Evolutionary conservation across 352 stramenopile genomes (phyloP).

Genomic region (Globisporangium ultimum): DNA sequence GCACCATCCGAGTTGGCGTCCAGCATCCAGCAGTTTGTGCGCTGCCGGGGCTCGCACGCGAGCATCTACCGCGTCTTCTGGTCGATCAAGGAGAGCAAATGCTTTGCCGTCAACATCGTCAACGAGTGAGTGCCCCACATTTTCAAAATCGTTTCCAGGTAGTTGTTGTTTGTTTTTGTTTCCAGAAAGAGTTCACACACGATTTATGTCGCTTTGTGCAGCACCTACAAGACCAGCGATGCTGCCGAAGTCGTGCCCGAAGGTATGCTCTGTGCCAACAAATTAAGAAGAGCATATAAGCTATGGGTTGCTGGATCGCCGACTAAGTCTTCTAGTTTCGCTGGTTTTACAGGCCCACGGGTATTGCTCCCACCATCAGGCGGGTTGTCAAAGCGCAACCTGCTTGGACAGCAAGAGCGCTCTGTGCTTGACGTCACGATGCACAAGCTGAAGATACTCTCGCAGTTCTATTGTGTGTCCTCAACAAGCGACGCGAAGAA

Average conservation of each 20-base stretch:
- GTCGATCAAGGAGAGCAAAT: conserved; percentile 43
- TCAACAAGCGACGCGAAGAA: conserved; percentile 26
- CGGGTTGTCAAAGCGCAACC: background rate
- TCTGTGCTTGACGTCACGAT: conserved; percentile 27
- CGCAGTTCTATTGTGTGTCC: conserved; percentile 38
- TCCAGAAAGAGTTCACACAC: too few relatives aligned
- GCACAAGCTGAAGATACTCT: conserved; percentile 17
- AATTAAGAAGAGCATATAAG: background rate
- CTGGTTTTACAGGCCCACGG: too few relatives aligned
- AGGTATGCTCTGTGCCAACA: background rate
- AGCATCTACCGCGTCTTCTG: conserved; percentile 75
- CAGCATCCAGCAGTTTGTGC: conserved; percentile 68
- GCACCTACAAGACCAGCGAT: conserved; percentile 5
- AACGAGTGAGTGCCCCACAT: conserved; percentile 55
- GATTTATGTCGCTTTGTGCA: background rate
- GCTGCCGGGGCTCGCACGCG: conserved; percentile 57
- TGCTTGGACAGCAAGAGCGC: conserved; percentile 14
- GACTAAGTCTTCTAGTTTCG: too few relatives aligned
- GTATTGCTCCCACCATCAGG: too few relatives aligned
- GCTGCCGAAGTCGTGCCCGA: background rate
- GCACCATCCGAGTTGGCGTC: conserved; percentile 53
- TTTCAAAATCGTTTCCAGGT: too few relatives aligned
- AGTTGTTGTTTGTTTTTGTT: too few relatives aligned
- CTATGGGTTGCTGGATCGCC: too few relatives aligned
- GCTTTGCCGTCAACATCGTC: conserved; percentile 69